Conservation (phyloP, 495 filamentous ascomycete genomes). For the Lophiostoma macrostomum region DNA sequence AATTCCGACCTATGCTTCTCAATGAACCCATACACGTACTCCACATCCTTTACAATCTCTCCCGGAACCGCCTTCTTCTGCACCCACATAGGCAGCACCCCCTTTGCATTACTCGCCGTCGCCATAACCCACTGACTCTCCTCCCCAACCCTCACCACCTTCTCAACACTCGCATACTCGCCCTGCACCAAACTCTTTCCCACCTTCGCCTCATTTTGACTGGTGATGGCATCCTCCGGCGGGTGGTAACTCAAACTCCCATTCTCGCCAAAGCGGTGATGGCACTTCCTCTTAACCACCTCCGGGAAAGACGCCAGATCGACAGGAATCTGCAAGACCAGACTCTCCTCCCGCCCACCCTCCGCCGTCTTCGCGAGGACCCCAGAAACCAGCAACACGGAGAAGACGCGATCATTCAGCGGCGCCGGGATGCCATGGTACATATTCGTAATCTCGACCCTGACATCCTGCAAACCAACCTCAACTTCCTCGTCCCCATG, state of each 20-base stretch:
- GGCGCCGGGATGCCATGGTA: constrained; percentile 48
- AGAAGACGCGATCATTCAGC: constrained; percentile 56
- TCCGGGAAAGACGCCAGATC: constrained; percentile 38
- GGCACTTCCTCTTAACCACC: constrained; percentile 18
- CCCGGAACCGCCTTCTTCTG: constrained; percentile 64
- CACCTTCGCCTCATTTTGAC: too few relatives aligned
- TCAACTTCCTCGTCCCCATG: constrained; percentile 39
- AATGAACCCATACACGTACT: constrained; percentile 53
- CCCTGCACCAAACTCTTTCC: constrained; percentile 29
- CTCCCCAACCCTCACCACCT: constrained; percentile 45
- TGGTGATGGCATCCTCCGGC: too few relatives aligned
- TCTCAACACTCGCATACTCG: constrained; percentile 58
- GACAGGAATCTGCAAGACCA: constrained; percentile 42
- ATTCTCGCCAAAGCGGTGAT: too few relatives aligned
- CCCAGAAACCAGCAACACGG: constrained; percentile 45
- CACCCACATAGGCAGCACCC: constrained; percentile 63
- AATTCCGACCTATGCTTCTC: background rate
- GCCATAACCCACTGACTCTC: constrained; percentile 65
- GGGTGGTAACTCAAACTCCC: too few relatives aligned
- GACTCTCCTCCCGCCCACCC: background rate
- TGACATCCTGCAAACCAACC: too few relatives aligned
- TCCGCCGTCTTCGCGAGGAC: background rate
- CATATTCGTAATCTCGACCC: too few relatives aligned
- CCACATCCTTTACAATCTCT: constrained; percentile 69
- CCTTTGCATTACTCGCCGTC: constrained; percentile 66